Evolutionary conservation across 164 flowering plant species (phyloP).

Genomic region (Chimonanthus praecox): DNA sequence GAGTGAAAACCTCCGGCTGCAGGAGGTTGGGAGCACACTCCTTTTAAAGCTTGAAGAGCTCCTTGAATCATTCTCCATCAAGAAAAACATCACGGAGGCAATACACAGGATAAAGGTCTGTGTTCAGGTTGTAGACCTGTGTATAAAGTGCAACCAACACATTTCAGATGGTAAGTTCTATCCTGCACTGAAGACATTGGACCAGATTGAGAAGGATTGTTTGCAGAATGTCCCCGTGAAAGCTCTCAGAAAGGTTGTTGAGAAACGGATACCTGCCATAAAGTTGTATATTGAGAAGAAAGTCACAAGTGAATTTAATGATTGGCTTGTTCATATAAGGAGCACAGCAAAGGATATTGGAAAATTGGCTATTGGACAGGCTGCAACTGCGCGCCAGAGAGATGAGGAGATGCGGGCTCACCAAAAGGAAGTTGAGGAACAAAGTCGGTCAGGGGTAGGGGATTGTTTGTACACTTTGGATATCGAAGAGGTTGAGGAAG

Average conservation of each 20-base stretch:
- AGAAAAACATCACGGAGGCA: slow-evolving; percentile 73
- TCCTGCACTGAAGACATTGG: slow-evolving; percentile 74
- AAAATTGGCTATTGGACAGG: slow-evolving; percentile 67
- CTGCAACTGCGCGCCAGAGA: slow-evolving; percentile 70
- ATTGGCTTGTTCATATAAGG: slow-evolving; percentile 85
- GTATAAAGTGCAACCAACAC: slow-evolving; percentile 65
- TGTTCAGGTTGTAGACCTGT: slow-evolving; percentile 55
- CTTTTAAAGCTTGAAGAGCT: slow-evolving; percentile 71
- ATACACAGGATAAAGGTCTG: slow-evolving; percentile 58
- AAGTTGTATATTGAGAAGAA: slow-evolving; percentile 70
- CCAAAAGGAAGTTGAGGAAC: slow-evolving; percentile 80
- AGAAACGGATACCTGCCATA: slow-evolving; percentile 56
- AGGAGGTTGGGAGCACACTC: slow-evolving; percentile 71
- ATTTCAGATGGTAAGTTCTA: slow-evolving; percentile 68
- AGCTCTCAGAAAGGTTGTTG: slow-evolving; percentile 43
- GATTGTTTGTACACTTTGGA: slow-evolving; percentile 61
- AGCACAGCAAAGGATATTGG: slow-evolving; percentile 74
- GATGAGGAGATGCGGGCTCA: slow-evolving; percentile 70
- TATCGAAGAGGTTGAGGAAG: slow-evolving; percentile 68
- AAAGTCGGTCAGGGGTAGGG: slow-evolving; percentile 46
- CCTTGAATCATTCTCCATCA: slow-evolving; percentile 58
- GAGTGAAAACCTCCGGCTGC: slow-evolving; percentile 64
- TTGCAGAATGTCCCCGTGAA: slow-evolving; percentile 51
- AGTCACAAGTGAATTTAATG: slow-evolving; percentile 61
- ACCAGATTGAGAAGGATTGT: slow-evolving; percentile 61